Conservation (phyloP, 495 filamentous ascomycete genomes). For the Xylaria curta region DNA sequence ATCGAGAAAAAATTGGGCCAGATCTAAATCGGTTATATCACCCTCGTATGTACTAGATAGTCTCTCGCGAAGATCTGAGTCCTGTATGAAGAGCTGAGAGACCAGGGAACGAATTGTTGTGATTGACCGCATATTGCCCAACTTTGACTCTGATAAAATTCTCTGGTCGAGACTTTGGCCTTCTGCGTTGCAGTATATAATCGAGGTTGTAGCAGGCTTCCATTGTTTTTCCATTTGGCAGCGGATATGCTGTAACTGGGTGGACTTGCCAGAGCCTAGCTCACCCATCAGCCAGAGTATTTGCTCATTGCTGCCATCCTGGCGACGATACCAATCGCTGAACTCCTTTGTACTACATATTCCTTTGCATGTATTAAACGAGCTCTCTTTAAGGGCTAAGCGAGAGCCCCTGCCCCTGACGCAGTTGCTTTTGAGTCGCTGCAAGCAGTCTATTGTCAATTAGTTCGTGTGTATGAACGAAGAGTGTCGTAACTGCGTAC, state of each 20-base stretch:
- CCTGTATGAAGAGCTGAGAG: slow-evolving; percentile 44
- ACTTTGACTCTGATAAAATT: background rate
- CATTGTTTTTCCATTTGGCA: slow-evolving; percentile 41
- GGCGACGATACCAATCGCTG: slow-evolving; percentile 45
- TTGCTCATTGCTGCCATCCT: slow-evolving; percentile 38
- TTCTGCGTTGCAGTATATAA: slow-evolving; percentile 41
- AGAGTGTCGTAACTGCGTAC: slow-evolving; percentile 20
- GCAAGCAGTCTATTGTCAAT: slow-evolving; percentile 11
- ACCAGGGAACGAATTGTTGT: slow-evolving; percentile 44
- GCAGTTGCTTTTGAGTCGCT: background rate
- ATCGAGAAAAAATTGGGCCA: slow-evolving; percentile 46
- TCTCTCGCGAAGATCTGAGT: slow-evolving; percentile 38
- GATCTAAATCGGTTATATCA: slow-evolving; percentile 40
- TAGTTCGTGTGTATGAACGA: background rate
- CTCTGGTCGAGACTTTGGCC: slow-evolving; percentile 30
- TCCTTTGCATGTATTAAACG: slow-evolving; percentile 41
- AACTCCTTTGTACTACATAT: slow-evolving; percentile 46
- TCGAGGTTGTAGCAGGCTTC: slow-evolving; percentile 37
- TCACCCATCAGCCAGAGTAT: slow-evolving; percentile 46
- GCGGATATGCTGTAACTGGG: slow-evolving; percentile 40
- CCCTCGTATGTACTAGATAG: slow-evolving; percentile 33
- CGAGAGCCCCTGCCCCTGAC: background rate
- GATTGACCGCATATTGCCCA: slow-evolving; percentile 22
- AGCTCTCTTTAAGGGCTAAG: background rate
- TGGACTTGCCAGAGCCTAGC: slow-evolving; percentile 45